Evolutionary conservation across 2,329 filamentous ascomycete genomes (phyloP), one percentile per base, ranked within the genome.

Genomic region (Fusarium domesticum): DNA sequence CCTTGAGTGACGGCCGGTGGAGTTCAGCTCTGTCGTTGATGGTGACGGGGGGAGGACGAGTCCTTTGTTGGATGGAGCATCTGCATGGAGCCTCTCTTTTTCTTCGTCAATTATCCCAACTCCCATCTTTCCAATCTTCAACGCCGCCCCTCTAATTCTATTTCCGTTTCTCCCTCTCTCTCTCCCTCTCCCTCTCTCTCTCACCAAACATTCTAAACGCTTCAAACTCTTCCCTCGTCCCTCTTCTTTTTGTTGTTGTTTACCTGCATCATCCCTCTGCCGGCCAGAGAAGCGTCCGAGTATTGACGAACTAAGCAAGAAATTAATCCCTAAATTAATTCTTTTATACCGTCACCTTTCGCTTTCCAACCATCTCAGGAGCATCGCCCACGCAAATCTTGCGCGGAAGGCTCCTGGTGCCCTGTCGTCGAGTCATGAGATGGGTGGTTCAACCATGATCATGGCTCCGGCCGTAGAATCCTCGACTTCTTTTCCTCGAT

Each of bases 401-500:
- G 45, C 38, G 45, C 54, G 46, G 49, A 52, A 54, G 42, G 43
- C 46, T 55, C 33, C 47, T 34, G 45, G 43, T 44, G 39, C 37
- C 36, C 37, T 20, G 34, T 43, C 25, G 39, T 37, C 50, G 51
- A 53, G 61, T 53, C 59, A 66, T 69, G 66, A 61, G 51, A 66
- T 67, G 66, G 63, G 60, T 40, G 62, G 60, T 42, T 57, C 64
- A 49, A 63, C 63, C 35, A 51, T 66, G 58, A 65, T 63, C 59
- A 70, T 70, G 68, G 63, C 68, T 50, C 60, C 67, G 61, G 65
- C 65, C 51, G 58, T 66, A 50, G 60, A 65, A 51, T 45, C 53
- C 39, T 57, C 62, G 12, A 48, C 60, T 37, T 51, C 60, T 40
- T 63, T 66, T 49, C 44, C 62, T 47, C 62, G 63, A 51, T 67